Base-by-base conservation (phyloP, 805 yeast genomes). In the Saturnispora silvae region DNA sequence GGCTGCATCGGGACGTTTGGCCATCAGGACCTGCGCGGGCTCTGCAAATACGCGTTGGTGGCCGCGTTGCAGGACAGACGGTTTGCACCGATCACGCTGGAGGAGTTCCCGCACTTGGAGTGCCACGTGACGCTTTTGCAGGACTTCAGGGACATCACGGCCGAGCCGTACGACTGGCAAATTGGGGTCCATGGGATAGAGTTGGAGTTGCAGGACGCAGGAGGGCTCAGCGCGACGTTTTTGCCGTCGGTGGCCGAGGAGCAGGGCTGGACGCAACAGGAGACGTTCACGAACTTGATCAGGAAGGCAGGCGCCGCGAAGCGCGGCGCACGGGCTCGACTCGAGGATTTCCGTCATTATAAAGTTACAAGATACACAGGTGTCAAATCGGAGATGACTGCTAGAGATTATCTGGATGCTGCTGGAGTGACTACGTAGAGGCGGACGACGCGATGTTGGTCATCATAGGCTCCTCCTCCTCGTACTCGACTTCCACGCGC, bases 1-100 rank as follows among this genome's bases (percentile, higher is more conserved):
- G 98, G 98, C 0, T 89, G 98, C 52, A 92, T 89, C 38, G 98
- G 98, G 1, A 87, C 95, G 0, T 92, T 92, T 54, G 61, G 66
- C 15, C 59, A 70, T 13, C 54, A 69, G 39, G 64, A 68, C 0
- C 47, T 82, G 14, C 35, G 51, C 1, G 95, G 92, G 0, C 67
- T 86, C 3, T 54, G 61, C 17, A 64, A 66, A 27, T 89, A 77
- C 51, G 67, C 95, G 0, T 37, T 79, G 14, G 59, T 67, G 26
- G 76, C 87, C 31, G 95, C 95, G 0, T 59, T 85, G 6, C 73
- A 82, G 35, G 98, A 92, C 50, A 54, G 77, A 1, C 60, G 98
- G 33, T 92, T 92, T 53, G 49, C 64, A 2, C 87, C 95, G 0
- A 76, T 92, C 8, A 29, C 48, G 0, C 36, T 40, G 17, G 35